Evolutionary conservation across 2,329 filamentous ascomycete genomes (phyloP).

Genomic region (Penicillium olsonii): DNA sequence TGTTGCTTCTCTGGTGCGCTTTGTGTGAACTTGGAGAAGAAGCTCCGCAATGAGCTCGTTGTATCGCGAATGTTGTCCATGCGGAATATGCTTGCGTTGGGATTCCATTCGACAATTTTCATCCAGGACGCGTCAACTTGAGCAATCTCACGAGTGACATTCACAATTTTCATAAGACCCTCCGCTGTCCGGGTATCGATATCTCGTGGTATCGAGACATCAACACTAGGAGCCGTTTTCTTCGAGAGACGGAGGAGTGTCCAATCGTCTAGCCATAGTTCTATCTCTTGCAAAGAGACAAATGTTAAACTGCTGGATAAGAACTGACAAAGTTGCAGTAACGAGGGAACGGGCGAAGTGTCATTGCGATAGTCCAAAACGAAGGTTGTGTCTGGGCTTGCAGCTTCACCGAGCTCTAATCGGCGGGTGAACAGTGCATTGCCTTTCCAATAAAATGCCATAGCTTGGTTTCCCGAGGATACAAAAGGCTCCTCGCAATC

Average conservation of each 20-base stretch:
- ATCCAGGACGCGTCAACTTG: constrained; percentile 92
- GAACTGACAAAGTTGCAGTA: constrained; percentile 87
- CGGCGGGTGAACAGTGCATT: constrained; percentile 93
- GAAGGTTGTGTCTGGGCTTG: constrained; percentile 78
- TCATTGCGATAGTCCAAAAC: constrained; percentile 90
- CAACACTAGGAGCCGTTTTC: constrained; percentile 76
- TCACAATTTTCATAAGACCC: constrained; percentile 79
- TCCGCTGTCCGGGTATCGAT: constrained; percentile 82
- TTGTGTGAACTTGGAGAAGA: constrained; percentile 77
- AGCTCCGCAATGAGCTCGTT: constrained; percentile 68
- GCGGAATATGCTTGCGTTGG: constrained; percentile 48
- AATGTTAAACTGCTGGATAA: constrained; percentile 94
- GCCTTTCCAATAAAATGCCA: constrained; percentile 99
- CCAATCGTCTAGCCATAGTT: constrained; percentile 88
- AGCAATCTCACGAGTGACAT: constrained; percentile 80
- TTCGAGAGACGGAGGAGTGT: constrained; percentile 77
- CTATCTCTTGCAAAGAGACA: constrained; percentile 82
- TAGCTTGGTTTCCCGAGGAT: constrained; percentile 85
- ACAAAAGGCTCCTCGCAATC: constrained; percentile 98
- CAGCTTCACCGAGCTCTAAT: constrained; percentile 68
- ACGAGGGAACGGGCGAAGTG: constrained; percentile 80
- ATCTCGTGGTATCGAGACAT: constrained; percentile 72
- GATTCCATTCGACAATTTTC: constrained; percentile 83
- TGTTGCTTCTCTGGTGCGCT: constrained; percentile 43
- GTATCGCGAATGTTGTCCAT: constrained; percentile 43